phyloP scores from a whole-genome alignment of 148 eudicot genomes.

The Rhododendron kiyosumense region DNA sequence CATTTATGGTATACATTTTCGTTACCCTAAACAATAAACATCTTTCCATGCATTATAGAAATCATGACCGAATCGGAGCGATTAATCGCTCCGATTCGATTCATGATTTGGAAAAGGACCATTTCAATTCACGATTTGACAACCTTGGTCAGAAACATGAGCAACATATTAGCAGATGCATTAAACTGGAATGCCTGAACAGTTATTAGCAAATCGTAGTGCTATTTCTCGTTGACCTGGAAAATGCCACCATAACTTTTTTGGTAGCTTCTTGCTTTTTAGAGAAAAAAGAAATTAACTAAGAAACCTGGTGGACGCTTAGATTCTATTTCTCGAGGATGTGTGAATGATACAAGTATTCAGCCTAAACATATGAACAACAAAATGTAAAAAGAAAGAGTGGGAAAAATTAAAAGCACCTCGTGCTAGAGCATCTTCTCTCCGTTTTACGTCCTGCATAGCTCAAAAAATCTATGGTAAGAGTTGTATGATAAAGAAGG shows the following conservation, averaged over 20 bases:
- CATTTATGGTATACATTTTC: no score
- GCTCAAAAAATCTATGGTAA: constrained; percentile 1
- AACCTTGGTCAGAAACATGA: not conserved
- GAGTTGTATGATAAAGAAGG: not conserved
- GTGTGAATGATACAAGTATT: not conserved
- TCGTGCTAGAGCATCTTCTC: constrained; percentile 13
- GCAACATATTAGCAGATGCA: not conserved
- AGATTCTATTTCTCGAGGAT: not conserved
- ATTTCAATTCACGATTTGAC: no score
- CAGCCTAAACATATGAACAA: not conserved
- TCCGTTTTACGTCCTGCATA: constrained; percentile 9
- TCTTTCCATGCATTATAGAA: no score
- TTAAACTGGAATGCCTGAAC: not conserved
- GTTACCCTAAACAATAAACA: no score
- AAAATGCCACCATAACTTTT: not conserved
- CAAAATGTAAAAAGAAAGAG: not conserved
- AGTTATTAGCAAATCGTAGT: not conserved
- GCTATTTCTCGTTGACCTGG: not conserved
- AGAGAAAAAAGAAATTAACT: not conserved
- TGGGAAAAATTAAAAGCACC: constrained; percentile 9
- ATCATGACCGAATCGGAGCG: no score
- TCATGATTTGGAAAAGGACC: no score
- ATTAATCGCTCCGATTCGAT: no score
- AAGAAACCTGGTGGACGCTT: not conserved
- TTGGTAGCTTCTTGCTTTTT: not conserved